Conservation (phyloP, 2,329 filamentous ascomycete genomes). For the Cladophialophora carrionii region DNA sequence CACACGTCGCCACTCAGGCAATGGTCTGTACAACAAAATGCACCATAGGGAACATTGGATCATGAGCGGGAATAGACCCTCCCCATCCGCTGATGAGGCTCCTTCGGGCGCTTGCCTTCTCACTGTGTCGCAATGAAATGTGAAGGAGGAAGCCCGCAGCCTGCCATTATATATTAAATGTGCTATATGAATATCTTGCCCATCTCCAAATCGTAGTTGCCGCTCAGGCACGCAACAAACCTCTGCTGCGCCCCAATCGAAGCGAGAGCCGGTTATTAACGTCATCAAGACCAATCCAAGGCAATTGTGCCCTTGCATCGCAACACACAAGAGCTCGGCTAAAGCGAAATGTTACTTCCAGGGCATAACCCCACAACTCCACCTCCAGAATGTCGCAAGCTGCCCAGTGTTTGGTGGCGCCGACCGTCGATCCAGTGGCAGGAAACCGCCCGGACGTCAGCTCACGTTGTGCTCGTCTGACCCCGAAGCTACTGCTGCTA, state of each 20-base stretch:
- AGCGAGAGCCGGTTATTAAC: background rate
- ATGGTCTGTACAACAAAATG: background rate
- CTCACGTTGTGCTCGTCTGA: background rate
- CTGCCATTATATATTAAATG: background rate
- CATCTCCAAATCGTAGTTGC: background rate
- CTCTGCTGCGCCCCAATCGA: background rate
- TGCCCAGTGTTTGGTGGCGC: background rate
- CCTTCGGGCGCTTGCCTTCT: background rate
- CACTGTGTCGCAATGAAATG: background rate
- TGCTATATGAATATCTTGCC: background rate
- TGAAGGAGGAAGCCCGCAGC: background rate
- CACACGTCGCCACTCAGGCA: background rate
- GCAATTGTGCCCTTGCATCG: background rate
- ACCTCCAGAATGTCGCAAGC: conserved; percentile 2
- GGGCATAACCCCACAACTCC: background rate
- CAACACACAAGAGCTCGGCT: background rate
- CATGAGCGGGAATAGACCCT: background rate
- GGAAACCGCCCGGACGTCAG: background rate
- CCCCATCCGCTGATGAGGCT: background rate
- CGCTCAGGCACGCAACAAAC: background rate
- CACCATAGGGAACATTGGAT: background rate
- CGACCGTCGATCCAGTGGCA: background rate
- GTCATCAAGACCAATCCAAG: background rate
- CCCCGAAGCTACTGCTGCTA: background rate
- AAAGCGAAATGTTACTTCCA: background rate